Percentiles rank a stretch among this genome's conserved stretches.
Evolutionary conservation across 352 stramenopile species (phyloP).

Genomic region (Phytophthora agathidicida): DNA sequence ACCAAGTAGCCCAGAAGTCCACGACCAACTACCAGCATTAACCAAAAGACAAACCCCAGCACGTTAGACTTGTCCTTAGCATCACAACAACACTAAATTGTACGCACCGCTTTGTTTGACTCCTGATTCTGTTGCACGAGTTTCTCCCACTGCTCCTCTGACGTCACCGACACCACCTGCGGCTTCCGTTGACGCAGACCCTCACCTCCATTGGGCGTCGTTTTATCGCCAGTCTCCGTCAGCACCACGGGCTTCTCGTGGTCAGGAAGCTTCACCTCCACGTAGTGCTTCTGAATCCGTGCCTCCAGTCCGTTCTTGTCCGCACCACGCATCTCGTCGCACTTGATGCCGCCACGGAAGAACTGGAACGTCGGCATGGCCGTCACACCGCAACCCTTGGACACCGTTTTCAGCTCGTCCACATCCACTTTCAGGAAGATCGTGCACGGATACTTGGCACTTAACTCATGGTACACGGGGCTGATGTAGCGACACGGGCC

Average conservation of each 20-base stretch:
- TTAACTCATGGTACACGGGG: constrained; percentile 87
- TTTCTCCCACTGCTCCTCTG: constrained; percentile 59
- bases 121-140: constrained; percentile 55
- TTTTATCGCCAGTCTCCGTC: neutral
- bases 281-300: constrained; percentile 77
- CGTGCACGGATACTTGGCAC: constrained; percentile 81
- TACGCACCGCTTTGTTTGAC: constrained; percentile 50
- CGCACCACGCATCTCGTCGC: constrained; percentile 89
- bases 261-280: constrained; percentile 74
- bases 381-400: constrained; percentile 69
- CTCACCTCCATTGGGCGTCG: constrained; percentile 7
- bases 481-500: constrained; percentile 86
- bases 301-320: constrained; percentile 66
- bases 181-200: constrained; percentile 70
- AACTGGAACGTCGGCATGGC: constrained; percentile 97
- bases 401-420: constrained; percentile 71
- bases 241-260: constrained; percentile 52
- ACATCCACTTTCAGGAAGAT: constrained; percentile 92
- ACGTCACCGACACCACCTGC: constrained; percentile 49
- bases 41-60: neutral
- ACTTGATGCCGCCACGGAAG: constrained; percentile 90
- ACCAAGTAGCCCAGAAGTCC: constrained; percentile 89
- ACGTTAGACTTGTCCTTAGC: neutral
- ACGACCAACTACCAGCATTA: constrained; percentile 64
- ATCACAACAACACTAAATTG: constrained; percentile 2